Conservation (phyloP, 1,284 basidiomycete genomes). For the Ustilago nuda region DNA sequence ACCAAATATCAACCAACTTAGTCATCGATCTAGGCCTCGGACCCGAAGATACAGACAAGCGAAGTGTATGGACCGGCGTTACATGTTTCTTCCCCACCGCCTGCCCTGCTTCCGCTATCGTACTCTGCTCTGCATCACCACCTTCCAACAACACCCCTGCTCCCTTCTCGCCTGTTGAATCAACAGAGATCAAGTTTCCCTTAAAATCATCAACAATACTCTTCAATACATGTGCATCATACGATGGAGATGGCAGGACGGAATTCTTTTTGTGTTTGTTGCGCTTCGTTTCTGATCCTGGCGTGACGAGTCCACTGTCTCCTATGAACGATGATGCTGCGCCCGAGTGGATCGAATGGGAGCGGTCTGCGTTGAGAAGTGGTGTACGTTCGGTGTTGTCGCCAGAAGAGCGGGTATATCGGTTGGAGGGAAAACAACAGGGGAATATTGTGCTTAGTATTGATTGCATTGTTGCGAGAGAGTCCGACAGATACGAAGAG, state of each 20-base stretch:
- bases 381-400: constrained; percentile 33
- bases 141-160: neutral
- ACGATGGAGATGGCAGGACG: constrained; percentile 30
- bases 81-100: constrained; percentile 7
- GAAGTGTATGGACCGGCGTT: constrained; percentile 27
- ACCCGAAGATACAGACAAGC: constrained; percentile 1
- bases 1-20: constrained; percentile 44
- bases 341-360: constrained; percentile 3
- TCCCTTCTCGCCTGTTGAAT: constrained; percentile 16
- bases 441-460: constrained; percentile 32
- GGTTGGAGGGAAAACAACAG: constrained; percentile 34
- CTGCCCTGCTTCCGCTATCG: neutral
- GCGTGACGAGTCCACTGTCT: constrained; percentile 7
- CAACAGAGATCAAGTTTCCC: constrained; percentile 22
- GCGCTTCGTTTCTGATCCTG: constrained; percentile 14
- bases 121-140: neutral
- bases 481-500: neutral
- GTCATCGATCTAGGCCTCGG: neutral
- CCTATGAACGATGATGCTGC: constrained; percentile 7
- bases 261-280: constrained; percentile 19
- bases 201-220: constrained; percentile 31
- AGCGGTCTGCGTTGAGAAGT: constrained; percentile 12
- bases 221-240: constrained; percentile 26
- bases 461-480: constrained; percentile 20
- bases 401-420: neutral